phyloP scores from a whole-genome alignment of 805 yeast genomes.

The Barnettozyma populi region DNA sequence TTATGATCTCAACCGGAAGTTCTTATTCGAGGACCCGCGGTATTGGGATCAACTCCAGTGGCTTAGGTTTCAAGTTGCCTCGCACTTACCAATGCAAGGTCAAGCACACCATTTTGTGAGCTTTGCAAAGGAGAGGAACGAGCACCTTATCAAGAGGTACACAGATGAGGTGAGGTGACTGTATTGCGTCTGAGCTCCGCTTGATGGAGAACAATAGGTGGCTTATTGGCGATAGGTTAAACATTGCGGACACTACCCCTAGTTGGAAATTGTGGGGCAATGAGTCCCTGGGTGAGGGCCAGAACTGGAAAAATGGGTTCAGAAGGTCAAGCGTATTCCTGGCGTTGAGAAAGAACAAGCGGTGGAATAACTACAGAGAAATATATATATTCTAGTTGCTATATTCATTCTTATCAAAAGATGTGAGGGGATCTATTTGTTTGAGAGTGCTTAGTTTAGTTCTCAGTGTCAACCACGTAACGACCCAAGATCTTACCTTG shows the following conservation, averaged over 20 bases:
- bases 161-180: slow-evolving; percentile 43
- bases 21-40: slow-evolving; percentile 28
- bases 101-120: slow-evolving; percentile 40
- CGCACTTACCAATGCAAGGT: slow-evolving; percentile 51
- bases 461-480: slow-evolving; percentile 75
- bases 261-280: slow-evolving; percentile 29
- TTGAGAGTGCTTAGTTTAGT: slow-evolving; percentile 32
- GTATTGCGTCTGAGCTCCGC: slow-evolving; percentile 40
- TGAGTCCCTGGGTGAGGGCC: slow-evolving; percentile 24
- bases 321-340: slow-evolving; percentile 27
- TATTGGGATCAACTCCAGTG: slow-evolving; percentile 49
- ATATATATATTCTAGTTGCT: not conserved
- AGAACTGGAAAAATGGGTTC: slow-evolving; percentile 34
- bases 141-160: slow-evolving; percentile 47
- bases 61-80: slow-evolving; percentile 50
- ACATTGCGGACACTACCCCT: slow-evolving; percentile 54
- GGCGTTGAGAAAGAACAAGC: slow-evolving; percentile 20
- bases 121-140: slow-evolving; percentile 42
- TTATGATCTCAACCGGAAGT: slow-evolving; percentile 46
- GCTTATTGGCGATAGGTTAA: slow-evolving; percentile 50
- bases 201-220: slow-evolving; percentile 42
- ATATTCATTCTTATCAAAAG: slow-evolving; percentile 25
- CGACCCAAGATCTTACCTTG: slow-evolving; percentile 84
- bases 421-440: not conserved
- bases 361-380: not conserved